Evolutionary conservation across 495 filamentous ascomycete genomes (phyloP).

Genomic region (Tuber indicum): DNA sequence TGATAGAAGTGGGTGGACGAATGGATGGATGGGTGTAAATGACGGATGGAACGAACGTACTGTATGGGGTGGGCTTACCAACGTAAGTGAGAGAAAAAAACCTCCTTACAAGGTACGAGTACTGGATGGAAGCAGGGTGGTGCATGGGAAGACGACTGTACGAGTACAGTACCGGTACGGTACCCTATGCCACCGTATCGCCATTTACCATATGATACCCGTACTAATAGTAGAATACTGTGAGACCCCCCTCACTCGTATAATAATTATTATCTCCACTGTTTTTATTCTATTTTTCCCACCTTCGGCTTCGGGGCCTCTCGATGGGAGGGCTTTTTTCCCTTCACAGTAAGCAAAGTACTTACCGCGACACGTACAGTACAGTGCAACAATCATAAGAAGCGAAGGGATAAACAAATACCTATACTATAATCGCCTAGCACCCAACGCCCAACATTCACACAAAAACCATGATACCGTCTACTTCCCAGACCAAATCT

Average conservation of each 20-base stretch:
- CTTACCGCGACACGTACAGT: background rate
- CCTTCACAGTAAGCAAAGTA: background rate
- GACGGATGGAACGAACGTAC: background rate
- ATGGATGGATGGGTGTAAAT: constrained; percentile 9
- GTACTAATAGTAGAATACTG: too few relatives aligned
- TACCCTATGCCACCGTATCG: too few relatives aligned
- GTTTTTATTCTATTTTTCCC: too few relatives aligned
- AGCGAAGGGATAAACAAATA: background rate
- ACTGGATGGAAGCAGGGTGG: background rate
- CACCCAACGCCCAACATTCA: background rate
- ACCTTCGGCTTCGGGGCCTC: too few relatives aligned
- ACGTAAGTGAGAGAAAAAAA: background rate
- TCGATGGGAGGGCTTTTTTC: background rate
- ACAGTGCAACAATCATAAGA: background rate
- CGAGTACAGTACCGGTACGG: too few relatives aligned
- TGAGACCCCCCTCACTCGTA: too few relatives aligned
- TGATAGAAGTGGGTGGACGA: constrained; percentile 16
- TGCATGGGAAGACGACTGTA: background rate
- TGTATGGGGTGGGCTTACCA: background rate
- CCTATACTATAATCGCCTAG: too few relatives aligned
- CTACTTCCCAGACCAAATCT: background rate
- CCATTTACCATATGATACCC: too few relatives aligned
- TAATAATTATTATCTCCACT: too few relatives aligned
- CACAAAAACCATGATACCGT: background rate
- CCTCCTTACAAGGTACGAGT: background rate